A percentile compares a stretch with the other conserved stretches of the same genome.
Conservation (phyloP, 1,139 yeast species). For the Arxiozyma telluris region DNA sequence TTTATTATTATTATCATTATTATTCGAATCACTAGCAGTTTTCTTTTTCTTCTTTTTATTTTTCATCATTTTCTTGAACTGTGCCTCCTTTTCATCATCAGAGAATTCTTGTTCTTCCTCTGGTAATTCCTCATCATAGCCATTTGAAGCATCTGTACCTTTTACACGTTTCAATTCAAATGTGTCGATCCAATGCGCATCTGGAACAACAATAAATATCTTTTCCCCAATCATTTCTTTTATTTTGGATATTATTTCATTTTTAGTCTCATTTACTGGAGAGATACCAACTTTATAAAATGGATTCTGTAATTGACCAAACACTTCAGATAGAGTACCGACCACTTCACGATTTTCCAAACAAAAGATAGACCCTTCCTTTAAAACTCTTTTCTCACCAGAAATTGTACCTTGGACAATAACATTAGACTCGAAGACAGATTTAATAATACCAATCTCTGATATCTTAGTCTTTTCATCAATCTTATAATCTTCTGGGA, state of each 20-base stretch:
- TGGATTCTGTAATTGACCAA: slow-evolving; percentile 85
- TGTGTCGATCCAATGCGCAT: slow-evolving; percentile 71
- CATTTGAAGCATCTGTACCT: slow-evolving; percentile 93
- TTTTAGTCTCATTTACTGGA: slow-evolving; percentile 30
- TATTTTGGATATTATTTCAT: slow-evolving; percentile 37
- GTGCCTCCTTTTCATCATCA: slow-evolving; percentile 76
- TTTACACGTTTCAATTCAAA: slow-evolving; percentile 57
- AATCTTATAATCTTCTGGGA: slow-evolving; percentile 61
- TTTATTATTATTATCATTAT: slow-evolving; percentile 29
- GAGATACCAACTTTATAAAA: slow-evolving; percentile 68
- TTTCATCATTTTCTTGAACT: slow-evolving; percentile 40
- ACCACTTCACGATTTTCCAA: slow-evolving; percentile 60
- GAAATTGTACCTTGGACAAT: slow-evolving; percentile 68
- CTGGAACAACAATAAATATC: slow-evolving; percentile 72
- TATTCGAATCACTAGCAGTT: slow-evolving; percentile 25
- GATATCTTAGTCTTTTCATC: slow-evolving; percentile 58
- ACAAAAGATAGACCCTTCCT: slow-evolving; percentile 75
- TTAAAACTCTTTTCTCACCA: slow-evolving; percentile 77
- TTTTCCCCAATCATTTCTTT: slow-evolving; percentile 44
- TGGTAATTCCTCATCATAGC: slow-evolving; percentile 89
- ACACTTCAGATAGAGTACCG: slow-evolving; percentile 84
- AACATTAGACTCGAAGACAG: slow-evolving; percentile 62
- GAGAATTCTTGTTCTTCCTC: slow-evolving; percentile 91
- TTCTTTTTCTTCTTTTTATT: slow-evolving; percentile 47
- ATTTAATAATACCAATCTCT: slow-evolving; percentile 60